phyloP scores from a whole-genome alignment of 306 rosid genomes.

The Betula pendula region DNA sequence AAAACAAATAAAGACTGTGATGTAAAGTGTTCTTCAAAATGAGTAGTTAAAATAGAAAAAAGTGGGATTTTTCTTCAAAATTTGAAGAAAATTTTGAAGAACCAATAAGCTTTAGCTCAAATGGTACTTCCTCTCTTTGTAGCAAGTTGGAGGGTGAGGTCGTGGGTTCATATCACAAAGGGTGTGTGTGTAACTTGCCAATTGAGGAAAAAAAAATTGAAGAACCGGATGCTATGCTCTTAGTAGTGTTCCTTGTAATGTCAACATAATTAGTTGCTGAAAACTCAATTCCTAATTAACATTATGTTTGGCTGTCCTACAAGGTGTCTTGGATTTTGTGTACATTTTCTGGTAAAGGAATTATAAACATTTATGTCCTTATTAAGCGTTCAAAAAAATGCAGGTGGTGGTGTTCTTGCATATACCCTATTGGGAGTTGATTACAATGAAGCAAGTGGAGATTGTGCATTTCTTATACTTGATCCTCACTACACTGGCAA shows the following conservation, averaged over 20 bases:
- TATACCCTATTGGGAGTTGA: conserved; percentile 96
- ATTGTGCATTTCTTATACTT: conserved; percentile 86
- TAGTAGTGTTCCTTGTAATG: not conserved
- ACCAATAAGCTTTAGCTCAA: no score
- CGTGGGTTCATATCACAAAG: no score
- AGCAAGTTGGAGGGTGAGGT: no score
- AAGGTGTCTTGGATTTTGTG: not conserved
- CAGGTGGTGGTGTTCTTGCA: conserved; percentile 98
- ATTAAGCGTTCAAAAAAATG: conserved; percentile 24
- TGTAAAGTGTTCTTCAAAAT: no score
- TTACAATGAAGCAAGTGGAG: conserved; percentile 85
- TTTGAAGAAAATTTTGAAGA: no score
- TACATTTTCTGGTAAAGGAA: not conserved
- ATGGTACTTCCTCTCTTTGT: no score
- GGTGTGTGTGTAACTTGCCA: no score
- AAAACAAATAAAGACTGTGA: no score
- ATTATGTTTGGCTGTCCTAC: not conserved
- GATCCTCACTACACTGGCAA: conserved; percentile 95
- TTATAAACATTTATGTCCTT: conserved; percentile 1
- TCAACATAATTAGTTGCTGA: not conserved
- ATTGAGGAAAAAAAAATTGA: no score
- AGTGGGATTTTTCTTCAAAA: no score
- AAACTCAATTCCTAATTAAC: not conserved
- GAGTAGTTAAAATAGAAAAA: no score
- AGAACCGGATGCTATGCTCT: no score